phyloP scores from a whole-genome alignment of 1,284 basidiomycete genomes.

The Neonothopanus nambi region DNA sequence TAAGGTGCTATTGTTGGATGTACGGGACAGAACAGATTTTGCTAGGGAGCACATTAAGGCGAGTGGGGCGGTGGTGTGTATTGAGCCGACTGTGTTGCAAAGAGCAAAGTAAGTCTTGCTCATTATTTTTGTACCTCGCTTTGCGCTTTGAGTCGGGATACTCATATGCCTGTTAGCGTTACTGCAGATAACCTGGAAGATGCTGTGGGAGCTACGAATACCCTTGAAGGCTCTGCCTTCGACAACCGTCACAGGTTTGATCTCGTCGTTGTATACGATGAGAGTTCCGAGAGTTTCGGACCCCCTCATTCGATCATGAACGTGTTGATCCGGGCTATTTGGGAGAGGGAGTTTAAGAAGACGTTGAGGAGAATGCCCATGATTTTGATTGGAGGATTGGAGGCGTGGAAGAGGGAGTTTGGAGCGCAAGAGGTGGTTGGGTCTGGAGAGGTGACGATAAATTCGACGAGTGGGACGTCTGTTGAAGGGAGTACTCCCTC shows the following conservation, averaged over 20 bases:
- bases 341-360: constrained; percentile 73
- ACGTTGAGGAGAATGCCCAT: constrained; percentile 78
- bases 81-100: constrained; percentile 79
- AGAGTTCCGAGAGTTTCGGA: constrained; percentile 62
- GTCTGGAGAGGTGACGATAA: neutral
- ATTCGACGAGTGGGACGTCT: neutral
- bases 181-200: constrained; percentile 73
- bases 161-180: constrained; percentile 48
- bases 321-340: constrained; percentile 67
- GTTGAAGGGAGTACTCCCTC: neutral
- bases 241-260: constrained; percentile 85
- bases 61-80: constrained; percentile 68
- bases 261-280: constrained; percentile 88
- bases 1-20: constrained; percentile 81
- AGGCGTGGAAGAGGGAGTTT: constrained; percentile 78
- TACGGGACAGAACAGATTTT: constrained; percentile 78
- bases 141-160: neutral
- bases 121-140: neutral
- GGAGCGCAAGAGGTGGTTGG: constrained; percentile 46
- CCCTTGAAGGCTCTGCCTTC: constrained; percentile 73
- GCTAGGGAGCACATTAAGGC: constrained; percentile 72
- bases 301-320: constrained; percentile 53
- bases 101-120: constrained; percentile 60
- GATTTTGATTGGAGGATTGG: constrained; percentile 83
- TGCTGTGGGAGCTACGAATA: constrained; percentile 72